phyloP scores from a whole-genome alignment of 2,329 filamentous ascomycete species.

The Aspergillus vadensis region DNA sequence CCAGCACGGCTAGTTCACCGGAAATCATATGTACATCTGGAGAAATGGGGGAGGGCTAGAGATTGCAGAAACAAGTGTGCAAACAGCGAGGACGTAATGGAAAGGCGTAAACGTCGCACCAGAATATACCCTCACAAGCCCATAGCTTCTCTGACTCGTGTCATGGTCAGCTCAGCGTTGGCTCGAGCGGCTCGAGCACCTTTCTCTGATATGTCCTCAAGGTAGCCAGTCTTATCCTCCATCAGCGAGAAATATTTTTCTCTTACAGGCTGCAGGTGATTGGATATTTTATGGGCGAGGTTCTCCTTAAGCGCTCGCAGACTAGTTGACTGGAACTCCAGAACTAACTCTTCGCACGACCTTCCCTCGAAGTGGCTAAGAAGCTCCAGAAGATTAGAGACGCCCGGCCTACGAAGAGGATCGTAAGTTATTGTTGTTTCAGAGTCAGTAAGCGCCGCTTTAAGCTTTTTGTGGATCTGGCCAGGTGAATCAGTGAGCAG shows the following conservation, averaged over 20 bases:
- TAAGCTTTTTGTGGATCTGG: slow-evolving; percentile 70
- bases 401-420: slow-evolving; percentile 68
- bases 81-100: neutral
- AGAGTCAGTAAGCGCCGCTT: slow-evolving; percentile 75
- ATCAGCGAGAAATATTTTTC: slow-evolving; percentile 38
- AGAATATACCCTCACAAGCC: slow-evolving; percentile 28
- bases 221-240: slow-evolving; percentile 27
- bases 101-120: neutral
- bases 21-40: no score
- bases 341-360: slow-evolving; percentile 50
- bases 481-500: slow-evolving; percentile 71
- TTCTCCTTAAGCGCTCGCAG: slow-evolving; percentile 65
- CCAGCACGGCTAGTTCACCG: no score
- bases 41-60: neutral
- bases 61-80: neutral
- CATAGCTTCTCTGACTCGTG: slow-evolving; percentile 32
- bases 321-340: slow-evolving; percentile 46
- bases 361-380: slow-evolving; percentile 66
- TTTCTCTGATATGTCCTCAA: slow-evolving; percentile 35
- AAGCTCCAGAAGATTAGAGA: slow-evolving; percentile 84
- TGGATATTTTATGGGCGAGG: slow-evolving; percentile 54
- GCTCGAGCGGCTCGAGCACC: slow-evolving; percentile 34
- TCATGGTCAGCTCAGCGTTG: slow-evolving; percentile 37
- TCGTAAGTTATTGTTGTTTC: slow-evolving; percentile 71
- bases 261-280: slow-evolving; percentile 35